A percentile compares a stretch with the other conserved stretches of the same genome.
phyloP scores from a whole-genome alignment of 257 asterid species.

The Nicotiana benthamiana region DNA sequence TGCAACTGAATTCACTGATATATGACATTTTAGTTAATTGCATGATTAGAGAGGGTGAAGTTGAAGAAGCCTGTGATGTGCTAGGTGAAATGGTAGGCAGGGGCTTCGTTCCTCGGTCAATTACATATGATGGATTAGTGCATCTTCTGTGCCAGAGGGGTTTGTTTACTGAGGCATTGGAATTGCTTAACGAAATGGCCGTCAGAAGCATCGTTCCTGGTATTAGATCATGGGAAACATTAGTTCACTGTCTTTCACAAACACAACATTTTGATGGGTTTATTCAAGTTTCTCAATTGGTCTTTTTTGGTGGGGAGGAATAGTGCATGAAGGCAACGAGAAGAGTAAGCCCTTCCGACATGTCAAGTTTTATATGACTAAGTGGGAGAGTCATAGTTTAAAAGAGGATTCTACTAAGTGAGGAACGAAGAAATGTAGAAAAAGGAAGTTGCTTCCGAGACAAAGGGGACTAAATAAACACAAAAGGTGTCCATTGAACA shows the following conservation, averaged over 20 bases:
- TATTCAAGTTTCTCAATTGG: not conserved
- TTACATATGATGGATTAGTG: conserved; percentile 23
- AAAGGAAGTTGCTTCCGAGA: not conserved
- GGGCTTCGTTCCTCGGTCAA: conserved; percentile 16
- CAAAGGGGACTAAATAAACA: not conserved
- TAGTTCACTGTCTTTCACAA: conserved; percentile 12
- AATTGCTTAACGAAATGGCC: conserved; percentile 22
- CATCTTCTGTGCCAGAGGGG: conserved; percentile 27
- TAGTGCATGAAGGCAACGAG: too few species aligned
- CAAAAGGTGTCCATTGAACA: not conserved
- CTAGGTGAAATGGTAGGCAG: conserved; percentile 27
- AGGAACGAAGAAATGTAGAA: not conserved
- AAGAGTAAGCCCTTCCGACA: too few species aligned
- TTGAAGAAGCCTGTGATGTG: conserved; percentile 28
- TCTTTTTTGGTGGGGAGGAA: too few species aligned
- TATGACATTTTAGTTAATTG: conserved; percentile 28
- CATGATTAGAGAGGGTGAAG: conserved; percentile 23
- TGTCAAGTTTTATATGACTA: too few species aligned
- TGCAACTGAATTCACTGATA: conserved; percentile 19
- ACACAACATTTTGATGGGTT: conserved; percentile 8
- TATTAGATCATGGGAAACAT: conserved; percentile 21
- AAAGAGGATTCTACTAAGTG: not conserved
- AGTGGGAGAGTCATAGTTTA: too few species aligned
- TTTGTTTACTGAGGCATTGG: conserved; percentile 16
- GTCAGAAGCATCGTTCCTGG: conserved; percentile 22